Evolutionary conservation across 495 filamentous ascomycete species (phyloP).

Genomic region (Clavariopsis aquatica): DNA sequence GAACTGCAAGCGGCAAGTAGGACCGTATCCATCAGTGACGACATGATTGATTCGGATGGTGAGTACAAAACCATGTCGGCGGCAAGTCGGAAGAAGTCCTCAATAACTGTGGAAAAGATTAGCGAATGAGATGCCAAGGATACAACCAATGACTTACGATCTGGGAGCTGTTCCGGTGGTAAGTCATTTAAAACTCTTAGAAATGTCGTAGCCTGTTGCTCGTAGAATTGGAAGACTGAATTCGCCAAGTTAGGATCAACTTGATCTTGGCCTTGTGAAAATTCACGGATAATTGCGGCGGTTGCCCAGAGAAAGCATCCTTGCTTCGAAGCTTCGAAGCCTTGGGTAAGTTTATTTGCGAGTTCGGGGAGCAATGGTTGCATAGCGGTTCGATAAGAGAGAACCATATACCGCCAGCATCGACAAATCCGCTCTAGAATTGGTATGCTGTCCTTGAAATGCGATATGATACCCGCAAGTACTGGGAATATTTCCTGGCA

Average conservation of each 20-base stretch:
- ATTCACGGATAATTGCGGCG: constrained; percentile 90
- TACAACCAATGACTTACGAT: constrained; percentile 61
- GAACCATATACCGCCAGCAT: constrained; percentile 94
- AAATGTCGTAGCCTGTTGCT: constrained; percentile 85
- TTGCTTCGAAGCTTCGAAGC: constrained; percentile 82
- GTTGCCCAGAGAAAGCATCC: constrained; percentile 98
- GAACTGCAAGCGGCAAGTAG: constrained; percentile 84
- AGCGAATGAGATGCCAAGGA: no score
- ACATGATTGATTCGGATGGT: constrained; percentile 75
- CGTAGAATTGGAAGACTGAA: constrained; percentile 90
- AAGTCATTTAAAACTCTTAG: constrained; percentile 85
- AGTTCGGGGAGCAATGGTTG: constrained; percentile 79
- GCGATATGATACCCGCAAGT: constrained; percentile 77
- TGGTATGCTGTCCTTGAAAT: constrained; percentile 77
- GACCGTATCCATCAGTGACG: constrained; percentile 73
- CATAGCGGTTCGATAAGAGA: constrained; percentile 90
- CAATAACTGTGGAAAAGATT: constrained; percentile 65
- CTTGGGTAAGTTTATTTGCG: constrained; percentile 80
- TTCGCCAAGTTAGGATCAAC: constrained; percentile 83
- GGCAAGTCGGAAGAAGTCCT: constrained; percentile 95
- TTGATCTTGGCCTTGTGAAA: constrained; percentile 80
- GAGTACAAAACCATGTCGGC: constrained; percentile 91
- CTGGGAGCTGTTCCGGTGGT: constrained; percentile 81
- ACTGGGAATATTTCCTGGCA: constrained; percentile 91
- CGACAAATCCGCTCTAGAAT: constrained; percentile 92